Evolutionary conservation across 768 basidiomycete species (phyloP).

Genomic region (Suillus alpinus): DNA sequence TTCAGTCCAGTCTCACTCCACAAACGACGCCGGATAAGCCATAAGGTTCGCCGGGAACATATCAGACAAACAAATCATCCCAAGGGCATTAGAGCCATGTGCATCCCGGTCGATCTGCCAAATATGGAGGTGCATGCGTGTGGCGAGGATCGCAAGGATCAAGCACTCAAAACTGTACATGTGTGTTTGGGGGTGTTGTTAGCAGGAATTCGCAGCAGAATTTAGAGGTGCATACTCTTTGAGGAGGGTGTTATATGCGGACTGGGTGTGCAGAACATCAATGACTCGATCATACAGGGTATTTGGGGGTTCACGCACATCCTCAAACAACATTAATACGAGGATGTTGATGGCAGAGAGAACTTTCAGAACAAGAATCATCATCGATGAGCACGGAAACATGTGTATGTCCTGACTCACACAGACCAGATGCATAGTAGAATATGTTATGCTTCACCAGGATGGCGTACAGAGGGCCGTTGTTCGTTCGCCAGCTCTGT

Average conservation of each 20-base stretch:
- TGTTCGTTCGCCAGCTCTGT: not conserved
- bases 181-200: not conserved
- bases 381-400: not conserved
- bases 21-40: not conserved
- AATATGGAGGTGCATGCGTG: not conserved
- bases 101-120: not conserved
- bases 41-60: not conserved
- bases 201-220: not conserved
- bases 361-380: not conserved
- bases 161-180: not conserved
- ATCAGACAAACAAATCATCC: not conserved
- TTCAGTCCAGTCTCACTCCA: not conserved
- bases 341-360: not conserved
- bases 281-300: not conserved
- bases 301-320: not conserved
- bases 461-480: not conserved
- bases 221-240: not conserved
- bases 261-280: not conserved
- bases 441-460: not conserved
- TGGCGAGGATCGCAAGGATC: not conserved
- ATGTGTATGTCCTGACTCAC: not conserved
- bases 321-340: not conserved
- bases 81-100: not conserved
- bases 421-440: not conserved
- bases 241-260: not conserved